Evolutionary conservation across 208 protist species (phyloP).

Genomic region (Herpetomonas samuelpessoai): DNA sequence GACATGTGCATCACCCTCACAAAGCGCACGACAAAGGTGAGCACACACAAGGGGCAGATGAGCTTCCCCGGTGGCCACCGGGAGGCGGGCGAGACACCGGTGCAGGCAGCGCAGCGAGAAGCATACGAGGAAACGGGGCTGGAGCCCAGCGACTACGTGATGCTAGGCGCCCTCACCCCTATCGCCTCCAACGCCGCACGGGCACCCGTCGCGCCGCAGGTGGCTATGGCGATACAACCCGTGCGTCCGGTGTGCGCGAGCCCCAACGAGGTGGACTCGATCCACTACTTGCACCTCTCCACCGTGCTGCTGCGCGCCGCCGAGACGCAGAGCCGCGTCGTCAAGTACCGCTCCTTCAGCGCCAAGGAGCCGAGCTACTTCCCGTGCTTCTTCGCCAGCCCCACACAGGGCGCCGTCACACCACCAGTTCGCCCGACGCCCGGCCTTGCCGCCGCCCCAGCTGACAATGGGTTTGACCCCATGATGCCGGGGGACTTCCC

Average conservation of each 20-base stretch:
- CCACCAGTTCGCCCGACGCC: conserved; percentile 21
- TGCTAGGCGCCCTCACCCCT: conserved; percentile 52
- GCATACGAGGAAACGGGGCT: conserved; percentile 76
- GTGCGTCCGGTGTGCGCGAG: conserved; percentile 47
- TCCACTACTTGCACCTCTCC: conserved; percentile 85
- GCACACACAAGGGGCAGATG: conserved; percentile 71
- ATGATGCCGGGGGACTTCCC: conserved; percentile 68
- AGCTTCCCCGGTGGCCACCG: conserved; percentile 78
- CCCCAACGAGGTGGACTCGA: conserved; percentile 68
- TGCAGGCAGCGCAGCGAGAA: conserved; percentile 69
- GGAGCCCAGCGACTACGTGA: conserved; percentile 29
- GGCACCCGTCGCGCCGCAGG: conserved; percentile 44
- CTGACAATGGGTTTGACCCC: conserved; percentile 45
- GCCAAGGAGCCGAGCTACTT: conserved; percentile 47
- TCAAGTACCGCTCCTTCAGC: conserved; percentile 34
- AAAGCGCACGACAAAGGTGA: conserved; percentile 54
- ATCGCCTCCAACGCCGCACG: conserved; percentile 28
- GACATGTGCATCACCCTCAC: conserved; percentile 88
- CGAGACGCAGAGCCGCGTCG: conserved; percentile 57
- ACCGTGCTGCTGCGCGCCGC: conserved; percentile 39
- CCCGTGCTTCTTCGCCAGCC: conserved; percentile 81
- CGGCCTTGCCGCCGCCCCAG: conserved; percentile 15
- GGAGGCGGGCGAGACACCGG: conserved; percentile 47
- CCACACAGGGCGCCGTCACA: conserved; percentile 20
- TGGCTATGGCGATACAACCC: conserved; percentile 37